Evolutionary conservation across 164 flowering plant species (phyloP).

Genomic region (Vitis cinerea): DNA sequence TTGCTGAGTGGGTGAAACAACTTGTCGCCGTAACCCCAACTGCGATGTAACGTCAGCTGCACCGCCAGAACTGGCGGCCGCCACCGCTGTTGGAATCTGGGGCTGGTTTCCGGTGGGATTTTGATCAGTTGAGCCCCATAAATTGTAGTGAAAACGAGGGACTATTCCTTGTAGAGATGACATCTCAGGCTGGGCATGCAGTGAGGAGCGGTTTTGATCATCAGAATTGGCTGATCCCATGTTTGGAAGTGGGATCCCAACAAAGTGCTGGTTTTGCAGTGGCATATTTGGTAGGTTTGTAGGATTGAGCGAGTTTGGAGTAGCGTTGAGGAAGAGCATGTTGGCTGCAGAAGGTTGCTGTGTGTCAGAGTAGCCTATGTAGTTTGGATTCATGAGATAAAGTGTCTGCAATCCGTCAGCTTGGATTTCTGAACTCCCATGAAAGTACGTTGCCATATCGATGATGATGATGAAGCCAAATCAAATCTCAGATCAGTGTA

Average conservation of each 20-base stretch:
- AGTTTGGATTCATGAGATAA: slow-evolving; percentile 72
- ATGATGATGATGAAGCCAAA: neutral
- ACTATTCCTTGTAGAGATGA: slow-evolving; percentile 35
- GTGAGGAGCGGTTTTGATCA: slow-evolving; percentile 19
- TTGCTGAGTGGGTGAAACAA: slow-evolving; percentile 33
- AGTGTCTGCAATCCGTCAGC: slow-evolving; percentile 75
- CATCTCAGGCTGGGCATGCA: slow-evolving; percentile 16
- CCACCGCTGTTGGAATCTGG: neutral
- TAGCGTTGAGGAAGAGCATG: slow-evolving; percentile 48
- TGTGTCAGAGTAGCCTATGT: slow-evolving; percentile 49
- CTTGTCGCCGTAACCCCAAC: slow-evolving; percentile 8
- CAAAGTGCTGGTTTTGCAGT: slow-evolving; percentile 31
- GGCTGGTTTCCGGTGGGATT: neutral
- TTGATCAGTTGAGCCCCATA: slow-evolving; percentile 28
- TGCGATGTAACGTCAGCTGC: neutral
- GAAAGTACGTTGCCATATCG: slow-evolving; percentile 70
- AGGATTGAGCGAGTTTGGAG: slow-evolving; percentile 12
- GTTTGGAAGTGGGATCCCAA: slow-evolving; percentile 46
- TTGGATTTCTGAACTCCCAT: slow-evolving; percentile 70
- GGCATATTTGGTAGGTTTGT: slow-evolving; percentile 17
- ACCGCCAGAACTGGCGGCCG: slow-evolving; percentile 2
- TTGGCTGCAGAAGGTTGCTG: slow-evolving; percentile 17
- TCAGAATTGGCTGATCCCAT: slow-evolving; percentile 7
- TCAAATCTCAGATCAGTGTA: neutral
- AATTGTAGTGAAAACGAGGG: slow-evolving; percentile 44